Percentiles rank a stretch among this genome's conserved stretches.
Conservation (phyloP, 768 basidiomycete genomes). For the Hygrocybe coccinea region DNA sequence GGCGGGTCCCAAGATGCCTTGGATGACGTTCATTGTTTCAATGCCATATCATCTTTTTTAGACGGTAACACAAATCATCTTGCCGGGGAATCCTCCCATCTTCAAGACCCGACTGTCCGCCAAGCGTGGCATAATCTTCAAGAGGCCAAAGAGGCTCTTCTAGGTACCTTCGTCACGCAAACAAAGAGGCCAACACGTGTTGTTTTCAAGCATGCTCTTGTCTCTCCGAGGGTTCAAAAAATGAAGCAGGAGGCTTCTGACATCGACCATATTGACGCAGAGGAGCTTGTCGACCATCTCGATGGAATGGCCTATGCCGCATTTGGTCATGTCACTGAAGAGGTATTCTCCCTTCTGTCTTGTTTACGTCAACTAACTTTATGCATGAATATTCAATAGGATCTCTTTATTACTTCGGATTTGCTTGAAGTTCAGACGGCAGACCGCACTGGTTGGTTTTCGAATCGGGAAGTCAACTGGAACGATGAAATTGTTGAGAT, state of each 20-base stretch:
- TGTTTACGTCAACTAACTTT: conserved; percentile 8
- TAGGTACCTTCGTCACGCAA: conserved; percentile 47
- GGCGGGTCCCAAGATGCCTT: conserved; percentile 76
- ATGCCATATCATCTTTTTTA: conserved; percentile 57
- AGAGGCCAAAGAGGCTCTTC: conserved; percentile 39
- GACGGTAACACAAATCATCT: conserved; percentile 49
- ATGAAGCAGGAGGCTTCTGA: conserved; percentile 46
- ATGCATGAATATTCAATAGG: conserved; percentile 38
- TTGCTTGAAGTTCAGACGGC: conserved; percentile 75
- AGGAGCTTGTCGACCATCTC: conserved; percentile 71
- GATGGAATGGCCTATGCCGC: conserved; percentile 74
- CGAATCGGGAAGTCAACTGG: conserved; percentile 46
- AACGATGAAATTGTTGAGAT: conserved; percentile 67
- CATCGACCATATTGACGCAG: conserved; percentile 57
- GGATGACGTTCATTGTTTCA: conserved; percentile 63
- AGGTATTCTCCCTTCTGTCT: conserved; percentile 39
- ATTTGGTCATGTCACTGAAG: conserved; percentile 71
- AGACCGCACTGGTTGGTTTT: conserved; percentile 79
- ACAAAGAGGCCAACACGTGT: conserved; percentile 54
- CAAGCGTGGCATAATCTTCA: conserved; percentile 45
- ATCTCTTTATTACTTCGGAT: conserved; percentile 72
- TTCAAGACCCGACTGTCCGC: conserved; percentile 41
- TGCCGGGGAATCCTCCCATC: conserved; percentile 38
- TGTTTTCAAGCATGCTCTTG: conserved; percentile 18
- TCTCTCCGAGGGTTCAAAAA: conserved; percentile 30